These are phyloP conservation scores for Triadica sebifera DNA, from an alignment of 345 rosid genomes.

Conservation along the genomic window DNA sequence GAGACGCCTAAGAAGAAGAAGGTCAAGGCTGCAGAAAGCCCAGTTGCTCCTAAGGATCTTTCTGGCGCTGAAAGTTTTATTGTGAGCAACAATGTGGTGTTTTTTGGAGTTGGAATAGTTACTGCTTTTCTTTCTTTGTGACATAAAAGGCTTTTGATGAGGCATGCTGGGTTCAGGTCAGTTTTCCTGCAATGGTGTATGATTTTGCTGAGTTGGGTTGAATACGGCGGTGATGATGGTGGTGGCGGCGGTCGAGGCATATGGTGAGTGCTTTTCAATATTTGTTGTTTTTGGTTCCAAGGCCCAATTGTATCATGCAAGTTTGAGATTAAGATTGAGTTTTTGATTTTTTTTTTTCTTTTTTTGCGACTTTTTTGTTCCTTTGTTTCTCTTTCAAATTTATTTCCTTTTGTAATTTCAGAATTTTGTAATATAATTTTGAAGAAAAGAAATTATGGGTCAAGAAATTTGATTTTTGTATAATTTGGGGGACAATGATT, in stretches of 20 bases:
- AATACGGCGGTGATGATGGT: background rate
- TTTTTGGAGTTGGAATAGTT: slow-evolving; percentile 9
- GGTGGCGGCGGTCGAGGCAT: background rate
- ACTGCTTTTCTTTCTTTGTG: slow-evolving; percentile 14
- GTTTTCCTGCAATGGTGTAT: slow-evolving; percentile 6
- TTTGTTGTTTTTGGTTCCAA: slow-evolving; percentile 3
- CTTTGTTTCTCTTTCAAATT: background rate
- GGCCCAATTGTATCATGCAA: slow-evolving; percentile 8
- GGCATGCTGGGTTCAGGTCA: slow-evolving; percentile 1
- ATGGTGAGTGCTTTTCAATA: slow-evolving; percentile 13
- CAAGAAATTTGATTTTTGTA: background rate
- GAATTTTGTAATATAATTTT: slow-evolving; percentile 10
- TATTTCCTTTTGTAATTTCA: background rate
- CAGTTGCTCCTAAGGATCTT: background rate
- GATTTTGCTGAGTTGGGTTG: slow-evolving; percentile 4
- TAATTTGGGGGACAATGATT: background rate
- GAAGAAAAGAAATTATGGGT: background rate
- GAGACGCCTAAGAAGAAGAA: slow-evolving; percentile 16
- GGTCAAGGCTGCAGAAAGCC: background rate
- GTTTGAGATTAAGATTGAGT: slow-evolving; percentile 9
- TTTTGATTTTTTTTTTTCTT: background rate
- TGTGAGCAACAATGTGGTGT: slow-evolving; percentile 1
- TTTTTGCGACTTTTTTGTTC: background rate
- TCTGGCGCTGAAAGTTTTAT: slow-evolving; percentile 4
- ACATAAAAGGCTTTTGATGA: background rate